phyloP scores from a whole-genome alignment of 495 filamentous ascomycete genomes.

The Penicillium goetzii region DNA sequence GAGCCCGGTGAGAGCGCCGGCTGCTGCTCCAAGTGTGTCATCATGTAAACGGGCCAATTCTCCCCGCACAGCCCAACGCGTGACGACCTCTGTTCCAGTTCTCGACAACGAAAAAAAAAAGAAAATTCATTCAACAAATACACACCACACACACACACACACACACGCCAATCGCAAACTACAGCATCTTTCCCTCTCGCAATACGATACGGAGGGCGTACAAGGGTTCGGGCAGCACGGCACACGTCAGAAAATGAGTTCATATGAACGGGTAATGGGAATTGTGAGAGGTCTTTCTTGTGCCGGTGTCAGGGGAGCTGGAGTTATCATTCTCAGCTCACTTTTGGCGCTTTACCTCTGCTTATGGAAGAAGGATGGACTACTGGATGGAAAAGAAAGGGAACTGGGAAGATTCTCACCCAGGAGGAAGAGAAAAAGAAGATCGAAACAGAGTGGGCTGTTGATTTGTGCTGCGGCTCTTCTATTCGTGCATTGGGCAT shows the following conservation, averaged over 20 bases:
- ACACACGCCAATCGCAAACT: not conserved
- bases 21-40: conserved; percentile 84
- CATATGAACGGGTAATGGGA: conserved; percentile 19
- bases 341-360: not conserved
- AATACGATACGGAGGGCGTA: conserved; percentile 1
- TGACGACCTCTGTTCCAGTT: conserved; percentile 1
- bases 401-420: conserved; percentile 1
- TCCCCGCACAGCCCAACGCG: not conserved
- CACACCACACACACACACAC: no score
- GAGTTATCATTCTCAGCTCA: not conserved
- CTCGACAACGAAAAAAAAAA: conserved; percentile 8
- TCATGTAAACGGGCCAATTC: conserved; percentile 69
- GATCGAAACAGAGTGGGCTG: conserved; percentile 19
- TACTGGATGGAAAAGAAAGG: conserved; percentile 2
- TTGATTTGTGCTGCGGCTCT: conserved; percentile 26
- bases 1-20: conserved; percentile 71
- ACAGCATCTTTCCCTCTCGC: conserved; percentile 3
- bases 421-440: conserved; percentile 15
- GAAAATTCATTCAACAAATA: conserved; percentile 1
- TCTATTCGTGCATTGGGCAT: conserved; percentile 25
- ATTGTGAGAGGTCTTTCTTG: conserved; percentile 13
- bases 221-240: conserved; percentile 8
- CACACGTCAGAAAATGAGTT: conserved; percentile 12
- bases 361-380: not conserved
- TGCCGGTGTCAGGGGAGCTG: conserved; percentile 13